Percentiles rank a stretch among this genome's conserved stretches.
phyloP scores from a whole-genome alignment of 768 basidiomycete species.

The Cystofilobasidium bisporidii region DNA sequence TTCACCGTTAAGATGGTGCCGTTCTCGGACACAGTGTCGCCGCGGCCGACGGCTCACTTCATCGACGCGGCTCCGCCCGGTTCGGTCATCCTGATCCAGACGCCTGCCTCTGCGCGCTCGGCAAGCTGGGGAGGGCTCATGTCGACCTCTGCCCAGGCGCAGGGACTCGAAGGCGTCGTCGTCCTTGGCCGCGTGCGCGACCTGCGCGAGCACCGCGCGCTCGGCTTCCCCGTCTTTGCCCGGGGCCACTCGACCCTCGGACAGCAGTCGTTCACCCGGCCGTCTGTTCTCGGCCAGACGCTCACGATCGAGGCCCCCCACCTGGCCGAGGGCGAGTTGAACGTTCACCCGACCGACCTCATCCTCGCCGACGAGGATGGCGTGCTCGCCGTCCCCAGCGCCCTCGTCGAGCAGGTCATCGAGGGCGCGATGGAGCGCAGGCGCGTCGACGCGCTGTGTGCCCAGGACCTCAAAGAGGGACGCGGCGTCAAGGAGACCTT shows the following conservation, averaged over 20 bases:
- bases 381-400: constrained; percentile 66
- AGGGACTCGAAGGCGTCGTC: constrained; percentile 15
- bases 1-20: constrained; percentile 15
- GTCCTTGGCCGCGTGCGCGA: constrained; percentile 23
- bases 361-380: constrained; percentile 83
- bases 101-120: background rate
- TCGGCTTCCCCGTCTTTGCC: constrained; percentile 46
- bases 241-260: constrained; percentile 74
- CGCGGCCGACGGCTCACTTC: constrained; percentile 7
- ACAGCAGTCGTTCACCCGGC: constrained; percentile 71
- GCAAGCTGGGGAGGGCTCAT: constrained; percentile 21
- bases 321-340: constrained; percentile 41
- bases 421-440: constrained; percentile 52
- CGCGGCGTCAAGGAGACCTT: constrained; percentile 69
- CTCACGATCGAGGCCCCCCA: constrained; percentile 39
- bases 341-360: constrained; percentile 65
- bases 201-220: constrained; percentile 11
- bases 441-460: constrained; percentile 60
- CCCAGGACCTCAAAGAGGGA: constrained; percentile 65
- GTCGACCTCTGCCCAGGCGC: constrained; percentile 6
- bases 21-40: background rate
- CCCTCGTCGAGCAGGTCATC: constrained; percentile 50
- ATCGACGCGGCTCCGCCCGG: constrained; percentile 15
- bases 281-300: constrained; percentile 63
- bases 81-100: constrained; percentile 8